Conservation (phyloP, 345 rosid genomes). For the Noccaea caerulescens region DNA sequence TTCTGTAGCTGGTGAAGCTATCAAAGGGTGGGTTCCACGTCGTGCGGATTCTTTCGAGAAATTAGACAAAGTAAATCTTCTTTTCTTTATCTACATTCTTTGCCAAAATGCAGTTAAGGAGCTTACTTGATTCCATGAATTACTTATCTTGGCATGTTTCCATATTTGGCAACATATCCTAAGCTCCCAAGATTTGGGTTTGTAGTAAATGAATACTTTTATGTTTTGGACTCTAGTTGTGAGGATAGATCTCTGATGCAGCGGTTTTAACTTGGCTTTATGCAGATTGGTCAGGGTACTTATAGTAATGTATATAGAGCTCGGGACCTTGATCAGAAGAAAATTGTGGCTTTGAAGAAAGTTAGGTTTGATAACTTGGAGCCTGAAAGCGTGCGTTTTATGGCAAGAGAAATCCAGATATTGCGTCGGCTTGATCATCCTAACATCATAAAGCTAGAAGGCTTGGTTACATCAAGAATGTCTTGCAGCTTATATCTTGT, state of each 20-base stretch:
- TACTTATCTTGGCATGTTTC: conserved; percentile 38
- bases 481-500: conserved; percentile 98
- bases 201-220: conserved; percentile 18
- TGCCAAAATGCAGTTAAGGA: background rate
- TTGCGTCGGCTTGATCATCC: conserved; percentile 93
- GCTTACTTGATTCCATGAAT: conserved; percentile 7
- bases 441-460: conserved; percentile 93
- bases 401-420: conserved; percentile 97
- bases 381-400: conserved; percentile 95
- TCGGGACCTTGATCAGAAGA: conserved; percentile 90
- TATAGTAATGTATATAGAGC: conserved; percentile 97
- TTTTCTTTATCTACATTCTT: conserved; percentile 15
- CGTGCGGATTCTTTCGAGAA: conserved; percentile 98
- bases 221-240: background rate
- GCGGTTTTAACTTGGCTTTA: conserved; percentile 15
- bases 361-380: conserved; percentile 95
- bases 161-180: conserved; percentile 16
- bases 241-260: conserved; percentile 12
- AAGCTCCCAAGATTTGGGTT: background rate
- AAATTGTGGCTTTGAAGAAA: conserved; percentile 94
- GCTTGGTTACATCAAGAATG: conserved; percentile 98
- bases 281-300: conserved; percentile 99
- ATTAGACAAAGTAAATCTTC: conserved; percentile 79
- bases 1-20: conserved; percentile 96
- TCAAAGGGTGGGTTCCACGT: conserved; percentile 92